phyloP scores from a whole-genome alignment of 1,284 basidiomycete species.

The Fomitopsis pinicola region DNA sequence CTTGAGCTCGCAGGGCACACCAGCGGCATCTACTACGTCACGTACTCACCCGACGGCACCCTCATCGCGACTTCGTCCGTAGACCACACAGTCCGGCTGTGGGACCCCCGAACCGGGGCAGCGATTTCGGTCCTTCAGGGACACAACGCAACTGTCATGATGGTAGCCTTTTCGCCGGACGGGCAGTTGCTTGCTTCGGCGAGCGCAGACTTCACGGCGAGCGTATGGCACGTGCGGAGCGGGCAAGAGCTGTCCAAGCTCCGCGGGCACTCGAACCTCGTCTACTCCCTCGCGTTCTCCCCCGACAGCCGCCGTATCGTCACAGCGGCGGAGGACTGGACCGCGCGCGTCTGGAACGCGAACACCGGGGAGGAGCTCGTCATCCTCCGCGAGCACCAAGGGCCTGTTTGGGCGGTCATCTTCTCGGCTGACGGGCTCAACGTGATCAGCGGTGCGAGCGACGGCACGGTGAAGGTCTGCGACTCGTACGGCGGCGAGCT shows the following conservation, averaged over 20 bases:
- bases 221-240: constrained; percentile 19
- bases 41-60: constrained; percentile 18
- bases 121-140: constrained; percentile 10
- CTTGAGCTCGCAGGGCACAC: constrained; percentile 8
- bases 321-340: constrained; percentile 29
- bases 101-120: constrained; percentile 15
- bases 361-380: constrained; percentile 20
- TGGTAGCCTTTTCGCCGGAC: constrained; percentile 22
- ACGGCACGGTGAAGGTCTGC: constrained; percentile 13
- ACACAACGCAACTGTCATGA: constrained; percentile 19
- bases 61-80: constrained; percentile 19
- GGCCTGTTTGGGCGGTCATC: constrained; percentile 28
- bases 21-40: constrained; percentile 13
- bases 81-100: constrained; percentile 18
- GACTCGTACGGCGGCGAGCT: constrained; percentile 11
- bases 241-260: constrained; percentile 8
- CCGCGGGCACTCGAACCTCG: constrained; percentile 20
- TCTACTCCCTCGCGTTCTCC: constrained; percentile 32
- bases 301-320: constrained; percentile 30
- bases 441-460: constrained; percentile 13
- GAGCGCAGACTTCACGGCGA: constrained; percentile 20
- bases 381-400: constrained; percentile 20
- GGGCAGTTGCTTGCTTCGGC: constrained; percentile 19
- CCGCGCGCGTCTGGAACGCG: constrained; percentile 23
- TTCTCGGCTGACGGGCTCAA: constrained; percentile 31